Percentiles rank a stretch among this genome's conserved stretches.
These are phyloP conservation scores for Erythrophleum fordii DNA, from an alignment of 306 rosid species.

Conservation along the genomic window DNA sequence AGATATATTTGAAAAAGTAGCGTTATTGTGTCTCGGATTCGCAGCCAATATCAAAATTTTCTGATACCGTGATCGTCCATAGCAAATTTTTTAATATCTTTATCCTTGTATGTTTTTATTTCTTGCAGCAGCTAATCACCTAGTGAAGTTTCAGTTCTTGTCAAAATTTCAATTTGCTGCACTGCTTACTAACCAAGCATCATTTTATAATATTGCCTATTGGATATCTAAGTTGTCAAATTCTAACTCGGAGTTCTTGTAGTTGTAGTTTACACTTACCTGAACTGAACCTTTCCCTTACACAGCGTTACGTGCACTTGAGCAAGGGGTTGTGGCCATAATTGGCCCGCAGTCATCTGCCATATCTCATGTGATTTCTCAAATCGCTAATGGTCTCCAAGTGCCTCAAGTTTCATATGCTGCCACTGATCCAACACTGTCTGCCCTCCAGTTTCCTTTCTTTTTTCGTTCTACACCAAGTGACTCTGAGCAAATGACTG, in stretches of 20 bases:
- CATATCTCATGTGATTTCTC: conserved; percentile 75
- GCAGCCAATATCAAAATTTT: neutral
- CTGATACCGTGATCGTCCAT: too few relatives aligned
- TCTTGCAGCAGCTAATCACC: conserved; percentile 8
- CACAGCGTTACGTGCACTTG: conserved; percentile 86
- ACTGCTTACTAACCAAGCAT: conserved; percentile 12
- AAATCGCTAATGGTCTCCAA: conserved; percentile 79
- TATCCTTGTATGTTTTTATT: conserved; percentile 3
- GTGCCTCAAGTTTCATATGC: conserved; percentile 93
- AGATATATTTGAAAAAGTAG: conserved; percentile 8
- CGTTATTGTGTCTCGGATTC: neutral
- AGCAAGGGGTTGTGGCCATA: conserved; percentile 68
- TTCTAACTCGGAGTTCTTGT: conserved; percentile 35
- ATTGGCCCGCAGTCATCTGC: conserved; percentile 93
- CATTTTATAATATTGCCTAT: neutral
- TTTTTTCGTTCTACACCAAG: conserved; percentile 74
- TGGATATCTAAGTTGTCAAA: conserved; percentile 24
- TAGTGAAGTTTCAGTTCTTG: conserved; percentile 28
- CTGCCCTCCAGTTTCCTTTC: conserved; percentile 87
- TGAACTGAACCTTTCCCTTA: conserved; percentile 33
- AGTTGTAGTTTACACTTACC: conserved; percentile 34
- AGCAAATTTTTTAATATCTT: neutral
- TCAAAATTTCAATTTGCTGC: conserved; percentile 31
- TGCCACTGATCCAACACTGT: conserved; percentile 90
- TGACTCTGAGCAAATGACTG: conserved; percentile 82